These are phyloP conservation scores for Rhynchospora pubera DNA, from an alignment of 176 grass and related monocot species.

Conservation along the genomic window DNA sequence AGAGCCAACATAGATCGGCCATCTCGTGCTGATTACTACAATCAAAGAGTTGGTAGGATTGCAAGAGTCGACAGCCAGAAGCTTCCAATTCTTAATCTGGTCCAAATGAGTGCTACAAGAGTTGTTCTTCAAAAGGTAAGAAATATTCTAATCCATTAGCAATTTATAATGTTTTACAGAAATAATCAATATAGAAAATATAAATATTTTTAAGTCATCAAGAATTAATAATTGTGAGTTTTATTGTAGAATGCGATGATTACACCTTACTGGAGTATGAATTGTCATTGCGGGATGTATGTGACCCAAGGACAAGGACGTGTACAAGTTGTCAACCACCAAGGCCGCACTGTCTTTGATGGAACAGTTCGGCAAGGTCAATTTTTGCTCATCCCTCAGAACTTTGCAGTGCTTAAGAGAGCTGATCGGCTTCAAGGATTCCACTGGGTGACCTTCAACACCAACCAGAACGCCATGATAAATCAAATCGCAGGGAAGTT, in stretches of 20 bases:
- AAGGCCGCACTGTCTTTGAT: constrained; percentile 5
- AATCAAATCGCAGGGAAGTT: constrained; percentile 12
- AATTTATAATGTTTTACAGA: neutral
- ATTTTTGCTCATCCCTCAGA: constrained; percentile 25
- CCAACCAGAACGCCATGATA: constrained; percentile 18
- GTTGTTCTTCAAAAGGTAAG: constrained; percentile 20
- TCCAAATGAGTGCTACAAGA: constrained; percentile 23
- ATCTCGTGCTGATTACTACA: constrained; percentile 6
- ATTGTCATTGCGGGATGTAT: constrained; percentile 27
- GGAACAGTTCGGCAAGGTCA: neutral
- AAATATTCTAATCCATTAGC: neutral
- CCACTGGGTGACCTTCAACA: constrained; percentile 23
- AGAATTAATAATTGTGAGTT: neutral
- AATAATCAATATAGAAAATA: neutral
- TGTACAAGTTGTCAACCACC: neutral
- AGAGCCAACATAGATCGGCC: neutral
- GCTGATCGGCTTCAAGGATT: neutral
- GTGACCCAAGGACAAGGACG: constrained; percentile 16
- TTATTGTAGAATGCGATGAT: constrained; percentile 17
- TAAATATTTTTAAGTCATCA: too few relatives aligned
- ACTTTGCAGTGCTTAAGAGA: constrained; percentile 11
- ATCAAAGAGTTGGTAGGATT: constrained; percentile 5
- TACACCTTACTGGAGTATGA: constrained; percentile 25
- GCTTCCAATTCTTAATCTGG: constrained; percentile 16
- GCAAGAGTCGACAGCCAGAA: constrained; percentile 22